phyloP scores from a whole-genome alignment of 2,329 filamentous ascomycete species.

The Apiospora koreana region DNA sequence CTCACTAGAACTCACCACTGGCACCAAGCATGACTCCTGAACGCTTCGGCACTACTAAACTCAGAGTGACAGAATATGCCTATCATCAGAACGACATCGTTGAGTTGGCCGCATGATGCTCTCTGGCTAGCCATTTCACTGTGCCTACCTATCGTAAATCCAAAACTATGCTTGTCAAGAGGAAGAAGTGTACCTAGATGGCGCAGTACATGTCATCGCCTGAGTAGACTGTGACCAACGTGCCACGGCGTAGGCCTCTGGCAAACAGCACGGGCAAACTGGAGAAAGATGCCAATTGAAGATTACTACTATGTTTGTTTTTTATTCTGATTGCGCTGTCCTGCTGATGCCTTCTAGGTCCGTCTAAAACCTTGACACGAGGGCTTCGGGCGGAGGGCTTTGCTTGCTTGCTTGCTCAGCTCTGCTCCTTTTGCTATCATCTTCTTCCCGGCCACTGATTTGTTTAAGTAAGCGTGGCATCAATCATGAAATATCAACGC shows the following conservation, averaged over 20 bases:
- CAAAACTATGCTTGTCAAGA: background rate
- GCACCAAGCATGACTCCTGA: background rate
- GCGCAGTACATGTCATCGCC: background rate
- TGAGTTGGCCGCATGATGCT: no score
- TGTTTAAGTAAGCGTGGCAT: constrained; percentile 1
- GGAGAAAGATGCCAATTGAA: background rate
- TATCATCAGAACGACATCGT: no score
- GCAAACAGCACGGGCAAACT: background rate
- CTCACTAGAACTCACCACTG: background rate
- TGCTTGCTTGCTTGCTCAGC: background rate
- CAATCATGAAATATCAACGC: constrained; percentile 8
- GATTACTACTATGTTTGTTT: background rate
- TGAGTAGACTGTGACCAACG: background rate
- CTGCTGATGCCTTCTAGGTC: constrained; percentile 7
- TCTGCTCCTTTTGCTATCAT: constrained; percentile 4
- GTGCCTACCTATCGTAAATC: background rate
- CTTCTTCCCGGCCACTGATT: constrained; percentile 1
- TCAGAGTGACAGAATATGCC: background rate
- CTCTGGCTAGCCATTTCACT: no score
- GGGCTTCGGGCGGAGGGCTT: background rate
- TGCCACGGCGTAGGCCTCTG: background rate
- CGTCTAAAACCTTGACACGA: constrained; percentile 6
- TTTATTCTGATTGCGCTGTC: background rate
- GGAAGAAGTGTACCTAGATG: background rate
- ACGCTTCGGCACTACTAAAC: background rate